Percentiles rank a stretch among this genome's conserved stretches.
These are phyloP conservation scores for Botrytis hyacinthi DNA, from an alignment of 2,329 filamentous ascomycete species.

Conservation along the genomic window DNA sequence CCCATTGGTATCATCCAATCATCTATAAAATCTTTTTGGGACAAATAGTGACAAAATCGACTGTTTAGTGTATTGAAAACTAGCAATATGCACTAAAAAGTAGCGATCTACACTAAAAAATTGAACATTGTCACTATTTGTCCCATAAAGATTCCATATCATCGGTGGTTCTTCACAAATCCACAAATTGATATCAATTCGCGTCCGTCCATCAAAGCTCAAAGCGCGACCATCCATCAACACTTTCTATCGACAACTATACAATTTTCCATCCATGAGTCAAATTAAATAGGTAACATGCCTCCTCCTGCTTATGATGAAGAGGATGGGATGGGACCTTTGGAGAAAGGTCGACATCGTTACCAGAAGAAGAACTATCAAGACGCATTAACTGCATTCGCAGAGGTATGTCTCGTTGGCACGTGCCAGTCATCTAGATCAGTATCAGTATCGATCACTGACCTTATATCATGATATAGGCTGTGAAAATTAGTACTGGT, in stretches of 20 bases:
- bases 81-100: too few relatives aligned
- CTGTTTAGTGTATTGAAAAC: too few relatives aligned
- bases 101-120: too few relatives aligned
- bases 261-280: background rate
- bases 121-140: too few relatives aligned
- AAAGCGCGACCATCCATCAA: background rate
- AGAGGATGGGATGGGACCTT: constrained; percentile 33
- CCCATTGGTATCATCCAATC: background rate
- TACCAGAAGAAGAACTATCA: constrained; percentile 36
- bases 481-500: constrained; percentile 30
- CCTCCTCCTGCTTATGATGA: constrained; percentile 16
- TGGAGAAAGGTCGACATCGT: constrained; percentile 33
- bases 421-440: background rate
- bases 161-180: background rate
- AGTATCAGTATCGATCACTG: constrained; percentile 9
- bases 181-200: background rate
- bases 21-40: background rate
- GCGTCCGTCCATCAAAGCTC: background rate
- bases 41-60: too few relatives aligned
- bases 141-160: too few relatives aligned
- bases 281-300: background rate
- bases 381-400: constrained; percentile 34
- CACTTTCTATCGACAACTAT: background rate
- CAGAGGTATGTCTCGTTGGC: constrained; percentile 27
- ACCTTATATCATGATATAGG: constrained; percentile 26